A percentile compares a stretch with the other conserved stretches of the same genome.
These are phyloP conservation scores for Maudiozyma saulgeensis DNA, from an alignment of 805 yeast species.

Conservation along the genomic window DNA sequence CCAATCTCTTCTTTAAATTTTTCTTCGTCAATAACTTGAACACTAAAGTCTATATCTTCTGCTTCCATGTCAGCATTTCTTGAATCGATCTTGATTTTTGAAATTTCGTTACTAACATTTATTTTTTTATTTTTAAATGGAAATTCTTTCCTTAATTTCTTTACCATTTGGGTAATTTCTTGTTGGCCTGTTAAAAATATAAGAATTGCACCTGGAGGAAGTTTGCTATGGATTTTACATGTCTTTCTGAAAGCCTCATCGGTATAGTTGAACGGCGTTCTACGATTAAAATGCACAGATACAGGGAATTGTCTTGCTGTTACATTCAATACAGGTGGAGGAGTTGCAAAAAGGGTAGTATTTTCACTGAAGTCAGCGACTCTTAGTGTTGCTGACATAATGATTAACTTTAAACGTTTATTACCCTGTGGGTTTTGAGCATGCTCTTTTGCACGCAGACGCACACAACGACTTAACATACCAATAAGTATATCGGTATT, in stretches of 20 bases:
- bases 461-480: conserved; percentile 78
- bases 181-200: conserved; percentile 91
- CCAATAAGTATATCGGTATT: conserved; percentile 96
- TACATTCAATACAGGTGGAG: conserved; percentile 84
- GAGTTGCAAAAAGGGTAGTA: conserved; percentile 46
- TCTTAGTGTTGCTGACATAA: conserved; percentile 95
- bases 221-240: conserved; percentile 70
- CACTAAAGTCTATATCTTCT: conserved; percentile 77
- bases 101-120: conserved; percentile 27
- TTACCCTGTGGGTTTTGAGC: conserved; percentile 36
- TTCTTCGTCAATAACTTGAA: conserved; percentile 29
- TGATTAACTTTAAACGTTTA: conserved; percentile 67
- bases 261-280: conserved; percentile 67
- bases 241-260: conserved; percentile 83
- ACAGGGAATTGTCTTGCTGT: conserved; percentile 95
- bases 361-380: conserved; percentile 91
- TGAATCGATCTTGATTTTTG: conserved; percentile 43
- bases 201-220: conserved; percentile 92
- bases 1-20: conserved; percentile 27
- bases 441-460: conserved; percentile 52
- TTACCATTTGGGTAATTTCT: conserved; percentile 74
- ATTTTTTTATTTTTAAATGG: conserved; percentile 35
- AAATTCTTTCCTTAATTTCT: conserved; percentile 55
- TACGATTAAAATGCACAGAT: conserved; percentile 76
- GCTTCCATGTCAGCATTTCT: conserved; percentile 67